Evolutionary conservation across 1,284 basidiomycete genomes (phyloP).

Genomic region (Marasmius oreades): DNA sequence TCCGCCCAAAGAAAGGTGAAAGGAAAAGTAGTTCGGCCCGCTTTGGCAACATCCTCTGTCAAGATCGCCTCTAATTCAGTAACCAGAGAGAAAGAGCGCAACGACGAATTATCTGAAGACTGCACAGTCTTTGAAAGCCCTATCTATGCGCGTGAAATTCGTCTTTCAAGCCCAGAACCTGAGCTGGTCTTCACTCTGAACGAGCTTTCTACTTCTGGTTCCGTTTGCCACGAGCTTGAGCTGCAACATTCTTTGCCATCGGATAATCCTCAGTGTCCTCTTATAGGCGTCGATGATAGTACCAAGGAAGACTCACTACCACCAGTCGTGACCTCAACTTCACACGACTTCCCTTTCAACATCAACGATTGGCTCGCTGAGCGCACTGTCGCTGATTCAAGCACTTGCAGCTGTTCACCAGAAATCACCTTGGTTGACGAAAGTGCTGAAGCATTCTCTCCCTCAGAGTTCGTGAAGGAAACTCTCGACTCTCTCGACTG

Average conservation of each 20-base stretch:
- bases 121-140: not conserved
- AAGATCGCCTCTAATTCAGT: not conserved
- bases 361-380: not conserved
- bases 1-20: not conserved
- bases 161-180: not conserved
- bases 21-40: not conserved
- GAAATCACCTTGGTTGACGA: not conserved
- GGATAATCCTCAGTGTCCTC: not conserved
- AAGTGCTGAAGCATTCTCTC: slow-evolving; percentile 6
- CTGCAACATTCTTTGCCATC: not conserved
- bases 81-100: not conserved
- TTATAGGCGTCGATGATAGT: not conserved
- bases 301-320: not conserved
- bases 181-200: not conserved
- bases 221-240: too few relatives aligned
- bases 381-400: not conserved
- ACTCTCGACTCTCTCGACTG: slow-evolving; percentile 6
- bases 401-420: not conserved
- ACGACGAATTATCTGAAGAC: not conserved
- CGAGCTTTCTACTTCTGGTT: too few relatives aligned
- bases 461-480: slow-evolving; percentile 8
- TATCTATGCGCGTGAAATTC: not conserved
- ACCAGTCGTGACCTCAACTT: not conserved
- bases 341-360: not conserved
- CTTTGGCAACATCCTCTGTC: not conserved